Base-by-base conservation (phyloP, 345 rosid genomes). In the Brassica juncea region DNA sequence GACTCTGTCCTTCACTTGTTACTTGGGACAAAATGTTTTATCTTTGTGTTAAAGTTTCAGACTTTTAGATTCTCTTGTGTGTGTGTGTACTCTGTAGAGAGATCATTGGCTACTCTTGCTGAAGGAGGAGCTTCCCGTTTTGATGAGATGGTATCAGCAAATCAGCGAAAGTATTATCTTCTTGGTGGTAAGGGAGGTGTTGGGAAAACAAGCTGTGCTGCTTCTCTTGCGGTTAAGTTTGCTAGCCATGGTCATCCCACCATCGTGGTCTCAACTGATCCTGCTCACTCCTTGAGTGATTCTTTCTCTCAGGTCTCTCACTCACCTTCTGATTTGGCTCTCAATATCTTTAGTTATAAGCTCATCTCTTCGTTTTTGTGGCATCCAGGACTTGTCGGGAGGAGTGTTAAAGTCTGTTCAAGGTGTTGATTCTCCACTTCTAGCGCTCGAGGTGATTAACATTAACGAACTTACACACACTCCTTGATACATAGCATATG, bases 171-270 rank as follows among this genome's bases (percentile, higher is more conserved):
- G 84, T 88, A 74, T 81, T 91, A 87, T 81, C 86, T 91, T 84
- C 34, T 93, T 2, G 94, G 94, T 0, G 97, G 98, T 71, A 91
- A 93, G 71, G 97, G 94, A 69, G 98, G 97, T 62, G 97, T 89
- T 0, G 97, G 98, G 11, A 93, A 93, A 82, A 91, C 98, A 47
- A 93, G 98, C 81, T 89, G 97, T 73, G 93, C 94, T 11, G 91
- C 94, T 84, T 91, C 97, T 70, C 97, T 91, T 21, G 91, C 98
- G 0, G 94, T 92, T 52, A 90, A 89, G 76, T 89, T 93, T 78
- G 94, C 97, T 63, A 88, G 82, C 81, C 74, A 84, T 25, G 97
- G 97, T 61, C 97, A 91, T 75, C 94, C 92, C 2, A 88, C 94
- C 70, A 87, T 91, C 42, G 89, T 91, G 63, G 91, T 93, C 72